A percentile compares a stretch with the other conserved stretches of the same genome.
These are phyloP conservation scores for Cyclaneusma minus DNA, from an alignment of 2,329 filamentous ascomycete genomes.

Conservation along the genomic window DNA sequence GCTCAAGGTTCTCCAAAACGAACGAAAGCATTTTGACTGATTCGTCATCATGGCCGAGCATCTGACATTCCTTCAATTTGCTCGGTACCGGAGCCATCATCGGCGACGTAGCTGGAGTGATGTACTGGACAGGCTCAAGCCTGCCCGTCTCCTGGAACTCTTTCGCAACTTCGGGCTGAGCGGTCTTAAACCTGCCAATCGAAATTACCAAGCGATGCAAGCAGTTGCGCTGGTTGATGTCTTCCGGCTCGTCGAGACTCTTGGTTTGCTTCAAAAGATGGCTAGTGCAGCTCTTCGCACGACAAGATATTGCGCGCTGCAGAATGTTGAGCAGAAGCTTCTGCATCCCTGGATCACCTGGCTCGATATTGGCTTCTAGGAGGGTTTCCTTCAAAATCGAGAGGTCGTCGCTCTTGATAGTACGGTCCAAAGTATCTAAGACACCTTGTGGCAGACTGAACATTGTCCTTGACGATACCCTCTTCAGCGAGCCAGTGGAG, in stretches of 20 bases:
- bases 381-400: constrained; percentile 39
- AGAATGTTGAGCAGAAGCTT: constrained; percentile 64
- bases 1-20: constrained; percentile 51
- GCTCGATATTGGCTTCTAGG: constrained; percentile 36
- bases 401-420: constrained; percentile 54
- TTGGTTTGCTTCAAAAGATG: constrained; percentile 53
- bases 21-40: constrained; percentile 52
- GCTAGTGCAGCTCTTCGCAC: constrained; percentile 54
- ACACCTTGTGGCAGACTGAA: constrained; percentile 53
- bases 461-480: constrained; percentile 60
- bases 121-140: constrained; percentile 39
- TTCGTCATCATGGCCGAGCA: constrained; percentile 55
- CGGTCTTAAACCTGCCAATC: constrained; percentile 58
- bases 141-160: constrained; percentile 24
- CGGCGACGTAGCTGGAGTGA: constrained; percentile 63
- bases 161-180: constrained; percentile 19
- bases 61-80: constrained; percentile 50
- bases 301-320: constrained; percentile 59
- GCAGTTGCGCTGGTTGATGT: constrained; percentile 88
- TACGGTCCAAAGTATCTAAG: constrained; percentile 57
- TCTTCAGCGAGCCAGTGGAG: constrained; percentile 56
- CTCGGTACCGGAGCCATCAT: constrained; percentile 42
- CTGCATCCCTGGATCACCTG: constrained; percentile 39
- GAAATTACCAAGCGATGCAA: constrained; percentile 86
- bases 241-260: constrained; percentile 69